Evolutionary conservation across 2,329 filamentous ascomycete species (phyloP), one percentile per base, ranked within the genome.

Genomic region (Alternaria conjuncta): DNA sequence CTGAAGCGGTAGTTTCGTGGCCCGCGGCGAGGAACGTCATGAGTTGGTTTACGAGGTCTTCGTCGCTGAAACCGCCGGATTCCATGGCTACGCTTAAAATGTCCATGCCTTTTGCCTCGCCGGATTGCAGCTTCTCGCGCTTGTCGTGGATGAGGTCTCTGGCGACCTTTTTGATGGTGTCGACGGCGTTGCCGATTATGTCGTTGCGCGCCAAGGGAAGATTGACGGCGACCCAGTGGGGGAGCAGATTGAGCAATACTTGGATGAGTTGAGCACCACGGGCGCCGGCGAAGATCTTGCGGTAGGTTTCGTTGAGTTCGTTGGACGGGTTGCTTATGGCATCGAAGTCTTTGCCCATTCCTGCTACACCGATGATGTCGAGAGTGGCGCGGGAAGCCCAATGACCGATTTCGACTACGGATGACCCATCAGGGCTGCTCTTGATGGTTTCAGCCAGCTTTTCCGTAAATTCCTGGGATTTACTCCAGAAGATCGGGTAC

Each of bases 11-110:
- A 0, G 86, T 88, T 77, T 88, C 86, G 66, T 88, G 84, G 45
- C 83, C 84, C 0, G 93, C 93, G 1, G 90, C 91, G 6, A 96
- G 86, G 82, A 96, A 96, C 0, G 92, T 96, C 92, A 96, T 96
- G 76, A 96, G 87, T 80, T 97, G 93, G 77, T 96, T 91, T 36
- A 93, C 87, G n/a, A 97, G 86, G 64, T 93, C 89, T 53, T 93
- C 91, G 66, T 96, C 92, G 12, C 82, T 86, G 80, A 96, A 96
- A 6, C 85, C 88, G 50, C 91, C 92, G 43, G 89, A 93, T 75
- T 90, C 87, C 51, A 97, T 83, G 15, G 93, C 93, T 0, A 95
- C 91, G 1, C 90, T 93, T 32, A 97, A 83, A 61, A 97, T 96
- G 77, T 97, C 93, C 8, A 87, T 79, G 49, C 89, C 88, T 1